Evolutionary conservation across 2,329 filamentous ascomycete species (phyloP).

Genomic region (Juglanconis juglandina): DNA sequence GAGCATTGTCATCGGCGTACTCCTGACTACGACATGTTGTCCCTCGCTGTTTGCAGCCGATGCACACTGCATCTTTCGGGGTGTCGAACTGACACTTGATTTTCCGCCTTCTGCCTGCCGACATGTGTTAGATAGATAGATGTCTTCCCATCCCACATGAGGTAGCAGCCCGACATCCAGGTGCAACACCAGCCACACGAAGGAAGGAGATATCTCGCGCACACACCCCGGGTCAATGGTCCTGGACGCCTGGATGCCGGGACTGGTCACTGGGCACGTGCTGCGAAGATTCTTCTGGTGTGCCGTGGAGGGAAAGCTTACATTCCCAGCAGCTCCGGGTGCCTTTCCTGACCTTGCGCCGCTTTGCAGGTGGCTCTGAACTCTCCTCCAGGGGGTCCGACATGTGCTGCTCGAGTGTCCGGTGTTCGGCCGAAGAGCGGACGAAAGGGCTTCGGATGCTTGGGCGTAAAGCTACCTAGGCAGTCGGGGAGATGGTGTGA

Average conservation of each 20-base stretch:
- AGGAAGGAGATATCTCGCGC: too few relatives aligned
- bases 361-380: slow-evolving; percentile 28
- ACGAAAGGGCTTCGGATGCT: slow-evolving; percentile 1
- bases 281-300: background rate
- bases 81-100: slow-evolving; percentile 44
- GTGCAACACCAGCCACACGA: too few relatives aligned
- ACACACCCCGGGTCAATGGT: background rate
- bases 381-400: slow-evolving; percentile 3
- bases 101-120: slow-evolving; percentile 41
- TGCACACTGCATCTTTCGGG: slow-evolving; percentile 37
- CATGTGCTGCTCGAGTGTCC: background rate
- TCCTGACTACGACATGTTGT: slow-evolving; percentile 44
- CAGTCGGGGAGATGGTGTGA: background rate
- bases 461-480: background rate
- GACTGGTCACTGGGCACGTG: background rate
- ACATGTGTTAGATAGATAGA: background rate
- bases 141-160: too few relatives aligned
- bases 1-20: slow-evolving; percentile 33
- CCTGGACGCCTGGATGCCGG: background rate
- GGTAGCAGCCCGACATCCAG: too few relatives aligned
- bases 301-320: slow-evolving; percentile 25
- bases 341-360: slow-evolving; percentile 48
- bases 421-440: slow-evolving; percentile 16
- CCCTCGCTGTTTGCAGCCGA: slow-evolving; percentile 41
- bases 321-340: slow-evolving; percentile 56